phyloP scores from a whole-genome alignment of 305 asterid species.

The Fraxinus sp. region DNA sequence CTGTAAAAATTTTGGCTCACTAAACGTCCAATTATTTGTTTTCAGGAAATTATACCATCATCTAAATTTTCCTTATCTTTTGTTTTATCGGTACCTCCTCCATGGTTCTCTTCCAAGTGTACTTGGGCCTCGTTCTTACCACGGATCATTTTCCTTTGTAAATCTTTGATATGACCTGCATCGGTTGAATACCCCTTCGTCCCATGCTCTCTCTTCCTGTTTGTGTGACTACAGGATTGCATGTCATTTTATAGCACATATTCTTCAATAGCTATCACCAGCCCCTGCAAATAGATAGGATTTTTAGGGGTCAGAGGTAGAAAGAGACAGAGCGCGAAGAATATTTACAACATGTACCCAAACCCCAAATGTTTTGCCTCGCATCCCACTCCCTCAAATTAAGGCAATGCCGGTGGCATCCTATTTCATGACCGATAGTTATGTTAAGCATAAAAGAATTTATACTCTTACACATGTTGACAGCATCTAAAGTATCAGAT shows the following conservation, averaged over 20 bases:
- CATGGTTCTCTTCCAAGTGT: neutral
- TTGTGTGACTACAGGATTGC: neutral
- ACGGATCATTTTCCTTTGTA: neutral
- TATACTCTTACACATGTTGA: slow-evolving; percentile 9
- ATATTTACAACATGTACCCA: neutral
- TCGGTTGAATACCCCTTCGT: neutral
- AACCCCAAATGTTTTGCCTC: neutral
- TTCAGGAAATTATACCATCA: neutral
- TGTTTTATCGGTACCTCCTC: neutral
- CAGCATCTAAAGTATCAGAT: neutral
- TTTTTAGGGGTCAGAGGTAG: neutral
- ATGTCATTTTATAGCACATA: slow-evolving; percentile 3
- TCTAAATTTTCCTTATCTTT: neutral
- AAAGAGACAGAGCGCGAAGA: neutral
- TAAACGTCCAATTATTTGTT: neutral
- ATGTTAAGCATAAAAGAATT: slow-evolving; percentile 18
- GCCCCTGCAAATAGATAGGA: slow-evolving; percentile 16
- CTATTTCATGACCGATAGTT: slow-evolving; percentile 4
- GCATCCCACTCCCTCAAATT: neutral
- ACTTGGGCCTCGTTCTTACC: neutral
- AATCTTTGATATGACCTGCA: slow-evolving; percentile 4
- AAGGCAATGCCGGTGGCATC: neutral
- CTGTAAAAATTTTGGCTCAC: neutral
- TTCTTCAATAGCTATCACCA: slow-evolving; percentile 17
- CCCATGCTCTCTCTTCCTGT: neutral